A percentile compares a stretch with the other conserved stretches of the same genome.
phyloP scores from a whole-genome alignment of 257 asterid genomes.

The Schizonepeta tenuifolia region DNA sequence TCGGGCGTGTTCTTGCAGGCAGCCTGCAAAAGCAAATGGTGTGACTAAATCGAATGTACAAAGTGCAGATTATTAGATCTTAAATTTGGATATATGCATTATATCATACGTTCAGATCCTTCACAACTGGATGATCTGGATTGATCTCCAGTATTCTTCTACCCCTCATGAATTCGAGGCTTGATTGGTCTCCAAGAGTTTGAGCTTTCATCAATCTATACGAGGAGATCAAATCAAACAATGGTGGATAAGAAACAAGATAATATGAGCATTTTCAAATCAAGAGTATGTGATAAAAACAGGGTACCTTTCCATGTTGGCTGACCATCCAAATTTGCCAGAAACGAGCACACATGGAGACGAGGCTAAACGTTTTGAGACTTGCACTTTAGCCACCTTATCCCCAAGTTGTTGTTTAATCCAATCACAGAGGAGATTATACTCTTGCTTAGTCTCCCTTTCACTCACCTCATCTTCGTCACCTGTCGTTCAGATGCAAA shows the following conservation, averaged over 20 bases:
- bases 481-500: conserved; percentile 44
- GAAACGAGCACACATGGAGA: conserved; percentile 99
- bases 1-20: conserved; percentile 95
- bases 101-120: conserved; percentile 79
- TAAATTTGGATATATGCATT: not conserved
- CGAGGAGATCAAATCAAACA: not conserved
- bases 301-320: conserved; percentile 95
- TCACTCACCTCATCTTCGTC: conserved; percentile 91
- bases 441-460: conserved; percentile 86
- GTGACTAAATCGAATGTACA: not conserved
- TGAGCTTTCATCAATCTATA: conserved; percentile 93
- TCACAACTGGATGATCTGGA: conserved; percentile 93
- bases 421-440: conserved; percentile 90
- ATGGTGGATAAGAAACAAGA: not conserved
- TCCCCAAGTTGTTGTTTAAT: conserved; percentile 96
- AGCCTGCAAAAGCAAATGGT: conserved; percentile 59
- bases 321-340: conserved; percentile 99
- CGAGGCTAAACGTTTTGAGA: conserved; percentile 91
- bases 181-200: conserved; percentile 88
- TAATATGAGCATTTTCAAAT: not conserved
- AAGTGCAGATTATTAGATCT: not conserved
- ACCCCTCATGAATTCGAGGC: conserved; percentile 97
- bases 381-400: conserved; percentile 94
- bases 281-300: not conserved
- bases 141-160: conserved; percentile 94